Base-by-base conservation (phyloP, 495 filamentous ascomycete species). In the Penicillium samsonianum region DNA sequence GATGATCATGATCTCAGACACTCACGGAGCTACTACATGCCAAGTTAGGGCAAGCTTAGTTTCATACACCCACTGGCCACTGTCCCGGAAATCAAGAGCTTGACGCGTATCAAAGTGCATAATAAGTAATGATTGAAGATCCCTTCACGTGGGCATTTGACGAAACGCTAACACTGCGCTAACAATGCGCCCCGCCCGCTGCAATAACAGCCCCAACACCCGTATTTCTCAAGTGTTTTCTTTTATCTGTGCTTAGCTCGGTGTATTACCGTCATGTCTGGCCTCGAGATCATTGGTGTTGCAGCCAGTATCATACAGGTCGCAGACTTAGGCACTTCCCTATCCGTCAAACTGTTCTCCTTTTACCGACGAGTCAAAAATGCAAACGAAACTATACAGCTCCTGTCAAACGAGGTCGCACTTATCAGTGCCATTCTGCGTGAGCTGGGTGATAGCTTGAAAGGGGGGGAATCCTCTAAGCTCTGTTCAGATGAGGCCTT, bases 241-340 rank as follows among this genome's bases (percentile, higher is more conserved):
- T 1, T 19, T 10, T 20, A 10, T 10, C 38, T 19, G 26, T 28
- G 7, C 5, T 2, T 17, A 41, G 17, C 35, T 14, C 16, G 35
- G 3, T 16, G 7, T n/a, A n/a, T 28, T 23, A 23, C 41, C 20
- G 9, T 14, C 52, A 65, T 69, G 51, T 59, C 60, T 19, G 57
- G 64, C 26, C 47, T 70, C 22, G 67, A 70, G 12, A 53, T 45
- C 12, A 0, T 71, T 20, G 71, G 67, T n/a, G 49, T 73, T 12
- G 63, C 67, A 8, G 71, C 71, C 16, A 74, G 67, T 14, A 67
- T 76, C 16, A 52, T 73, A 14, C 71, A 77, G 48, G 57, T 77
- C 19, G 71, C 74, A 26, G 71, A 76, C 25, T 40, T 74, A 2
- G 73, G 73, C 17, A 59, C 66, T 16, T 67, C 64, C 33, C 53